Evolutionary conservation across 2,329 filamentous ascomycete species (phyloP), one percentile per base, ranked within the genome.

Genomic region (Alternaria atra): DNA sequence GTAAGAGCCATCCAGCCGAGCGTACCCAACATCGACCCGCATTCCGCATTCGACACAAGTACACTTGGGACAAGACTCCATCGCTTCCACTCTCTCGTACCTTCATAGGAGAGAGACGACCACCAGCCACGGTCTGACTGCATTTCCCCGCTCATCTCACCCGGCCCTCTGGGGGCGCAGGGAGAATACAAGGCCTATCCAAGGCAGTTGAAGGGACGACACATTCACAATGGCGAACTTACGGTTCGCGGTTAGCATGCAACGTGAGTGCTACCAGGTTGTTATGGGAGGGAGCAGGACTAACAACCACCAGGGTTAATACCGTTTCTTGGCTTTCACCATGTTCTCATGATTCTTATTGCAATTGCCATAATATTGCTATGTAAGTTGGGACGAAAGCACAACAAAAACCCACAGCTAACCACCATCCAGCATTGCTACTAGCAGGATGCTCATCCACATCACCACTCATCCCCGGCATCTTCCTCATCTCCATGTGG

Each of bases 401-500:
- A 44, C 15, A 8, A 6, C 10, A 67, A 65, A 54, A 40, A 8
- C 34, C 35, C 56, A 58, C 56, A 3, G 32, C 74, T 77, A 65
- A 77, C 64, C 20, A 10, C 17, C 39, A 3, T 34, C 8, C 73
- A 97, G 94, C 95, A 72, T 87, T 99, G 66, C 83, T 99, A 73
- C 85, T 99, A 69, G 94, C 95, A 74, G 95, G 95, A 73, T 99
- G 95, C 81, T 98, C 95, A 5, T 98, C 94, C 9, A 97, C 94
- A 40, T 97, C 94, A 52, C 95, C 94, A 2, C 84, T 97, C 56
- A 97, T 99, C 72, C 95, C 95, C 27, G 89, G 90, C 76, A 98
- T 99, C 80, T 99, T 97, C 86, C 89, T 99, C 70, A 92, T 99
- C 68, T 97, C 94, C n/a, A 88, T 99, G 73, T 98, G 97, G 87